Conservation (phyloP, 768 basidiomycete genomes). For the Boletus coccyginus region DNA sequence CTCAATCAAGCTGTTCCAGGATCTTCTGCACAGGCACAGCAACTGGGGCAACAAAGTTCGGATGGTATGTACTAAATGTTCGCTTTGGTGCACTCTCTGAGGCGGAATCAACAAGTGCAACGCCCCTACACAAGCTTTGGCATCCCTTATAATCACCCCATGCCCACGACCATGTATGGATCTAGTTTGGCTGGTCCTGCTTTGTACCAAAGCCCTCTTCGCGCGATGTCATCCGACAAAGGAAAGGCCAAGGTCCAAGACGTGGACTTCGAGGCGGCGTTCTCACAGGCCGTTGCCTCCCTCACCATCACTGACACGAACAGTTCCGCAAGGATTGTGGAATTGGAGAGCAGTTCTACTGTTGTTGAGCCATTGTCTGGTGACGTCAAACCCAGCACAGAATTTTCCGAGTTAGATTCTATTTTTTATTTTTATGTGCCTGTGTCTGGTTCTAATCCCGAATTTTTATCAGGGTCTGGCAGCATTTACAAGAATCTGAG, state of each 20-base stretch:
- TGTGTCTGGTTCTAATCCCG: slow-evolving; percentile 3
- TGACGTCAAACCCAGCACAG: slow-evolving; percentile 27
- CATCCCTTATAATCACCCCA: slow-evolving; percentile 36
- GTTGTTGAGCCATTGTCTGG: slow-evolving; percentile 41
- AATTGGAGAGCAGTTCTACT: slow-evolving; percentile 44
- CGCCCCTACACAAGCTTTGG: slow-evolving; percentile 37
- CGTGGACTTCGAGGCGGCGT: slow-evolving; percentile 83
- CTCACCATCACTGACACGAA: slow-evolving; percentile 40
- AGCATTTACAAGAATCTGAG: slow-evolving; percentile 56
- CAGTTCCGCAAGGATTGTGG: slow-evolving; percentile 48
- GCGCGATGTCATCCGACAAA: slow-evolving; percentile 35
- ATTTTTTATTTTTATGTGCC: not conserved
- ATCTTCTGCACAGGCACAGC: slow-evolving; percentile 37
- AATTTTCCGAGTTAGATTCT: slow-evolving; percentile 53
- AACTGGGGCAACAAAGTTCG: slow-evolving; percentile 24
- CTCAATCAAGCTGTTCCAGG: slow-evolving; percentile 22
- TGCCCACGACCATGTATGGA: slow-evolving; percentile 33
- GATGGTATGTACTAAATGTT: slow-evolving; percentile 16
- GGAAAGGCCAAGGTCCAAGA: slow-evolving; percentile 82
- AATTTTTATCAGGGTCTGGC: slow-evolving; percentile 51
- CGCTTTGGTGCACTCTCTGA: slow-evolving; percentile 3
- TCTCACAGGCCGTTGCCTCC: slow-evolving; percentile 62
- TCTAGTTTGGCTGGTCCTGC: slow-evolving; percentile 32
- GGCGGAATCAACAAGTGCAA: slow-evolving; percentile 26
- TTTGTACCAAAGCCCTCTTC: slow-evolving; percentile 32